Conservation (phyloP, 495 filamentous ascomycete species). For the Aspergillus asperescens region DNA sequence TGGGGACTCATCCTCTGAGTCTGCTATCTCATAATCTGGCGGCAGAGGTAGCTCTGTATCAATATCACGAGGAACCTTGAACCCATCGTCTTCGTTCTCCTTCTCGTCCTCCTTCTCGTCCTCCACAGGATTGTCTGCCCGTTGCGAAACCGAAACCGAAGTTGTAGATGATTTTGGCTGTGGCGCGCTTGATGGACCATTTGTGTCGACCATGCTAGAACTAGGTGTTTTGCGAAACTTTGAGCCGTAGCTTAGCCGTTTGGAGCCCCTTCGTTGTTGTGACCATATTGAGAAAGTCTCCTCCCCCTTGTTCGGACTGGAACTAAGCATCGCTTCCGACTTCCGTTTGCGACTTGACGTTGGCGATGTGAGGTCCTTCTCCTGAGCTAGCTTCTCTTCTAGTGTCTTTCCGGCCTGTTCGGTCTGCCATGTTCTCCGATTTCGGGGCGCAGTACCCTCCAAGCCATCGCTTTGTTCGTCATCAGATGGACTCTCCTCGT, state of each 20-base stretch:
- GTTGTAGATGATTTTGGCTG: slow-evolving; percentile 11
- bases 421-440: slow-evolving; percentile 1
- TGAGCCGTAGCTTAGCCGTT: slow-evolving; percentile 16
- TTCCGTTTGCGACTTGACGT: slow-evolving; percentile 13
- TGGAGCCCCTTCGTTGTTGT: slow-evolving; percentile 16
- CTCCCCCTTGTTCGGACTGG: slow-evolving; percentile 13
- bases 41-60: slow-evolving; percentile 16
- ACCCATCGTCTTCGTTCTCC: slow-evolving; percentile 12
- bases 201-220: background rate
- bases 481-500: slow-evolving; percentile 20
- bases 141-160: background rate
- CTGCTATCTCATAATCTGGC: slow-evolving; percentile 11
- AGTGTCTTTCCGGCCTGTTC: slow-evolving; percentile 14
- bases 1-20: slow-evolving; percentile 23
- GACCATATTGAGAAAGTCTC: slow-evolving; percentile 14
- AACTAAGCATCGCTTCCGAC: slow-evolving; percentile 2
- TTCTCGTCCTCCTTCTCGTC: slow-evolving; percentile 10
- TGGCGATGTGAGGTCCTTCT: background rate
- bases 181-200: slow-evolving; percentile 2
- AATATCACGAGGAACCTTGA: slow-evolving; percentile 29
- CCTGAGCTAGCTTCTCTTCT: slow-evolving; percentile 23
- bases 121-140: slow-evolving; percentile 3
- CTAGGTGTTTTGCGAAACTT: slow-evolving; percentile 9
- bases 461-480: slow-evolving; percentile 6
- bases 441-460: slow-evolving; percentile 2